These are phyloP conservation scores for Carex parvula DNA, from an alignment of 176 grass and related monocot genomes.

Conservation along the genomic window DNA sequence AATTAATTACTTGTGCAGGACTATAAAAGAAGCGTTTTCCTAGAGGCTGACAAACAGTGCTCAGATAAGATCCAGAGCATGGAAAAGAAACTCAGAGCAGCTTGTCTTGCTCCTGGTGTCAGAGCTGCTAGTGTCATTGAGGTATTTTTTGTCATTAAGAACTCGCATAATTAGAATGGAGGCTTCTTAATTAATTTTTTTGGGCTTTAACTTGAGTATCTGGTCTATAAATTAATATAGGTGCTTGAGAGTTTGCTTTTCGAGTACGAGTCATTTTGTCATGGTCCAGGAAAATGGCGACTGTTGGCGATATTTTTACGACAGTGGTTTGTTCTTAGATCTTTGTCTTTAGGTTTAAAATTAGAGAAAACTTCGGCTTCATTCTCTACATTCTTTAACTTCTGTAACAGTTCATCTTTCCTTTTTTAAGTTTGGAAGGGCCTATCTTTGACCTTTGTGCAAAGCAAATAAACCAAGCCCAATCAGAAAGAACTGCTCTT, in stretches of 20 bases:
- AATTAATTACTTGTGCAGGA: constrained; percentile 38
- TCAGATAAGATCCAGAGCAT: constrained; percentile 50
- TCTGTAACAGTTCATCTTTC: background rate
- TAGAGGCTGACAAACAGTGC: constrained; percentile 63
- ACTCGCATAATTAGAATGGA: constrained; percentile 1
- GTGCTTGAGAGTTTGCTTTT: constrained; percentile 45
- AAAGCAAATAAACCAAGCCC: constrained; percentile 64
- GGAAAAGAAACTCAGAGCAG: constrained; percentile 62
- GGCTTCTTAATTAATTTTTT: constrained; percentile 4
- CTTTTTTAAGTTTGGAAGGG: constrained; percentile 60
- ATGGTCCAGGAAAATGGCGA: constrained; percentile 73
- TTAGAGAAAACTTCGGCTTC: background rate
- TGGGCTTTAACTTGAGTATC: constrained; percentile 2
- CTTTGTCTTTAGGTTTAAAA: constrained; percentile 1
- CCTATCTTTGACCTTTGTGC: constrained; percentile 63
- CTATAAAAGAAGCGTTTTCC: constrained; percentile 61
- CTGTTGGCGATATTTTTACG: constrained; percentile 56
- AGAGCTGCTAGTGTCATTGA: constrained; percentile 52
- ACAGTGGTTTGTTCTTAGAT: constrained; percentile 47
- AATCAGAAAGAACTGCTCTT: constrained; percentile 59
- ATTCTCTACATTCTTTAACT: background rate
- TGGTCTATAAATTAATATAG: constrained; percentile 33
- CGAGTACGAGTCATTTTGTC: constrained; percentile 61
- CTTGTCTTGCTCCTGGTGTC: constrained; percentile 44
- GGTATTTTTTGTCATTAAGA: constrained; percentile 40